Evolutionary conservation across 2,329 filamentous ascomycete genomes (phyloP).

Genomic region (Harringtonia lauricola): DNA sequence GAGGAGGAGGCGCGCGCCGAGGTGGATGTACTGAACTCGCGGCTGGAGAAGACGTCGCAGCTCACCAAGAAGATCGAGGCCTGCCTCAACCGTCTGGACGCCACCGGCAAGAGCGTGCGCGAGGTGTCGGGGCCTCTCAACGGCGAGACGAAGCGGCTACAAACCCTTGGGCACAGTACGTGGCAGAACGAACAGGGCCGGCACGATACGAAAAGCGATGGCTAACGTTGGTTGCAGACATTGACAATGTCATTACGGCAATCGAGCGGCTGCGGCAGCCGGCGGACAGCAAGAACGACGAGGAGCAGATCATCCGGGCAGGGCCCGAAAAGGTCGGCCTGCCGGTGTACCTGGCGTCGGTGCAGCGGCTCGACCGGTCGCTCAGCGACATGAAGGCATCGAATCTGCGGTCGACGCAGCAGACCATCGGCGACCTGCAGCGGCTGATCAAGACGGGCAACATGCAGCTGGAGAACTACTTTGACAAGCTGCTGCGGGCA

Average conservation of each 20-base stretch:
- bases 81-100: conserved; percentile 72
- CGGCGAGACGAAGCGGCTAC: conserved; percentile 80
- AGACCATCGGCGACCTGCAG: conserved; percentile 71
- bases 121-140: conserved; percentile 89
- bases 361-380: conserved; percentile 82
- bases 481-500: conserved; percentile 61
- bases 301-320: conserved; percentile 81
- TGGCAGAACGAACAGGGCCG: background rate
- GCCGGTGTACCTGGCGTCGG: conserved; percentile 73
- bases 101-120: conserved; percentile 80
- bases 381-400: conserved; percentile 74
- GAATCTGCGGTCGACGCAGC: conserved; percentile 87
- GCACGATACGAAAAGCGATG: background rate
- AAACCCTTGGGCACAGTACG: conserved; percentile 72
- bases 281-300: conserved; percentile 82
- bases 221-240: conserved; percentile 43
- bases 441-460: conserved; percentile 70
- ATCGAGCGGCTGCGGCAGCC: conserved; percentile 85
- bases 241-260: conserved; percentile 73
- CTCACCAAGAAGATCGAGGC: conserved; percentile 94
- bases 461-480: conserved; percentile 72
- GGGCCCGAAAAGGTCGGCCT: conserved; percentile 79
- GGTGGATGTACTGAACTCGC: conserved; percentile 59
- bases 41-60: conserved; percentile 82
- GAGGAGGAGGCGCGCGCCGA: conserved; percentile 60